Evolutionary conservation across 2,329 filamentous ascomycete species (phyloP), one percentile per base, ranked within the genome.

Genomic region (Alternaria consortialis): DNA sequence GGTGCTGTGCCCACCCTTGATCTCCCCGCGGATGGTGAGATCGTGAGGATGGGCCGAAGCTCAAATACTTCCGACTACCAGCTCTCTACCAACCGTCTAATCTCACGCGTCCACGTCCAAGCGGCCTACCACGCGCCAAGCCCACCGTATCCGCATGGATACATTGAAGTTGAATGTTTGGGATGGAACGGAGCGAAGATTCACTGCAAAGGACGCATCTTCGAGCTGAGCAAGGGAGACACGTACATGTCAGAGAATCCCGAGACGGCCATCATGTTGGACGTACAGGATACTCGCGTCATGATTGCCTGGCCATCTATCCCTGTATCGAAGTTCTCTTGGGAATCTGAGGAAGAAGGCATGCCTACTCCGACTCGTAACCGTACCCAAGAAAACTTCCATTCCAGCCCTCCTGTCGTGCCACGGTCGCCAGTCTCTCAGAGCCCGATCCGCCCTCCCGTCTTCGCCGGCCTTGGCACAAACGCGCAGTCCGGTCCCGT

Each of bases 31-130:
- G 92, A 91, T 80, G 94, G 94, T 65, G 92, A 97, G 71, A 83
- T 88, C 13, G 81, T 97, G 34, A 85, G 91, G 63, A 95, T 99
- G 90, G 95, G 95, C 65, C 88, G 95, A 67, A 97, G 94, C 6
- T 97, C 92, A 81, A 94, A 93, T 80, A 97, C 94, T 13, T 97
- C 93, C n/a, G 89, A 97, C 76, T 95, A 94, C 78, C 94, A 97
- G 80, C 86, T 99, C 13, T 95, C 95, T 27, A 88, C 92, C 70
- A 97, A 97, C 81, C 91, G 93, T 47, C 87, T 96, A 61, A 93
- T 99, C 65, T 98, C 95, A 73, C 91, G 95, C 74, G 88, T 98
- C 25, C 95, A 99, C 77, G 91, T 97, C 79, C 91, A 92, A 80
- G 94, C 93, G 65, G 87, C 89, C 54, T 99, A 94, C 78, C 87